A percentile compares a stretch with the other conserved stretches of the same genome.
phyloP scores from a whole-genome alignment of 2,329 filamentous ascomycete species.

The Clathrospora elynae region DNA sequence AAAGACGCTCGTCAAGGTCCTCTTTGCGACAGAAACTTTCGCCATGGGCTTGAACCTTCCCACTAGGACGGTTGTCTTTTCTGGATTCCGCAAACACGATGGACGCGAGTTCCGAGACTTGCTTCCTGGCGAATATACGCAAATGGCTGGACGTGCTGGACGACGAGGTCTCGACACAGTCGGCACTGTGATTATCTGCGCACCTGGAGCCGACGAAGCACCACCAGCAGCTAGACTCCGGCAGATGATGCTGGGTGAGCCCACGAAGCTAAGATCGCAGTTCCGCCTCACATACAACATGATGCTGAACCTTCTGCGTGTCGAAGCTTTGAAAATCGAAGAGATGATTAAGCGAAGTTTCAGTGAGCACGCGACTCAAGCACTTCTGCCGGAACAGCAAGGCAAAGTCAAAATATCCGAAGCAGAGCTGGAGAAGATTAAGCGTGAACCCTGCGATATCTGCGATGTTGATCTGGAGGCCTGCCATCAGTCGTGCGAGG shows the following conservation, averaged over 20 bases:
- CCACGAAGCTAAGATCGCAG: constrained; percentile 92
- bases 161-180: constrained; percentile 90
- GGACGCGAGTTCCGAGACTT: constrained; percentile 90
- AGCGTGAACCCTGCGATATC: constrained; percentile 78
- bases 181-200: constrained; percentile 92
- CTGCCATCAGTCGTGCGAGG: constrained; percentile 81
- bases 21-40: constrained; percentile 98
- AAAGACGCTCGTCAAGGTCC: constrained; percentile 90
- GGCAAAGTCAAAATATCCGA: constrained; percentile 92
- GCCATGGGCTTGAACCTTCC: constrained; percentile 97
- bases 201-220: constrained; percentile 79
- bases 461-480: constrained; percentile 81
- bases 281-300: constrained; percentile 99
- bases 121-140: constrained; percentile 93
- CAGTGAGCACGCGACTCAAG: constrained; percentile 96
- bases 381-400: constrained; percentile 90
- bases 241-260: constrained; percentile 94
- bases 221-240: constrained; percentile 81
- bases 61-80: constrained; percentile 95
- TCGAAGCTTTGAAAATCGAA: constrained; percentile 96
- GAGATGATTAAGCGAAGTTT: constrained; percentile 99
- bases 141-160: constrained; percentile 96
- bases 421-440: constrained; percentile 87
- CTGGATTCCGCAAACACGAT: constrained; percentile 94
- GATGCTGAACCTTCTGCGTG: constrained; percentile 93